Base-by-base conservation (phyloP, 805 yeast genomes). In the Blastobotrys attinorum region DNA sequence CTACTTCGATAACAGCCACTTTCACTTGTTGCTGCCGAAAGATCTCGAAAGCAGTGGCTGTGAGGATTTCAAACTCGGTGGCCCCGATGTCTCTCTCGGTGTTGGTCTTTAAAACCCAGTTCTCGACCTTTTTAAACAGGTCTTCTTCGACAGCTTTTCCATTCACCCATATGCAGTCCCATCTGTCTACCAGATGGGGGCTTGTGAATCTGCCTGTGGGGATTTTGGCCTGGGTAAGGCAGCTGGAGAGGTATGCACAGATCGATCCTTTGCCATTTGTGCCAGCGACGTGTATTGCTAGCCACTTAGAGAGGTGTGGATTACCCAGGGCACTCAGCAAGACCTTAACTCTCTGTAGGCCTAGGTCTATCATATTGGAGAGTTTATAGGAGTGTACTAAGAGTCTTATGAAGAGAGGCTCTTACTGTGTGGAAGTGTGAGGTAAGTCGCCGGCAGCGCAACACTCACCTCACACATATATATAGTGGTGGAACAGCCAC, bases 181-280 rank as follows among this genome's bases (percentile, higher is more conserved):
- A 77, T 33, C 81, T 74, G 37, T 75, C 65, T 2, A 86, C 52
- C 52, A 90, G 61, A 63, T 89, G 96, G 1, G 98, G 98, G 3
- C 95, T 82, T 1, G 94, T 88, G 66, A 88, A 90, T 48, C 81
- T 75, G 0, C 97, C 97, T 42, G 79, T 76, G 22, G 62, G 57
- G 33, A 75, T 62, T 13, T 58, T 66, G 18, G 76, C 68, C 11
- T 61, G 59, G 17, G 75, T 69, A 21, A 89, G 61, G 2, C 81
- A 69, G 15, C 87, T 77, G 3, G 87, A 71, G 6, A 92, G 46
- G 58, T 88, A 89, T 0, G 96, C 80, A 46, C 95, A 79, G 0
- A 89, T 84, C 0, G 97, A 88, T 0, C 98, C 98, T 58, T 90
- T 90, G 0, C 98, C 98, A 58, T 90, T 90, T 6, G 98, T 90